Evolutionary conservation across 1,139 yeast species (phyloP), one percentile per base, ranked within the genome.

Genomic region (Protomyces inundatus): DNA sequence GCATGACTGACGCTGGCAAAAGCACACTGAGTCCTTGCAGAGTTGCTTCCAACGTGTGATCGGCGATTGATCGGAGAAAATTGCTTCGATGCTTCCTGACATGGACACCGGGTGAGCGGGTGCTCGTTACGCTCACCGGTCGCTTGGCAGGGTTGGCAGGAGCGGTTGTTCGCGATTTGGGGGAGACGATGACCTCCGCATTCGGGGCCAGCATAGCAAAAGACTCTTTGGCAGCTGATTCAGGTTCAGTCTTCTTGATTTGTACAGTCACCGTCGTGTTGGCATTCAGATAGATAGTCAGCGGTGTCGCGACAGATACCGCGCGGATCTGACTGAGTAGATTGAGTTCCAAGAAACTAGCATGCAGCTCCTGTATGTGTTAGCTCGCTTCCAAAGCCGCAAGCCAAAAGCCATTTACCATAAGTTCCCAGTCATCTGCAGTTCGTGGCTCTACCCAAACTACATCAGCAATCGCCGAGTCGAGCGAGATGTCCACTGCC

Each of bases 131-230:
- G 14, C 56, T 52, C 45, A 9, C 34, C 16, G 58, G 16, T 23
- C 32, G 14, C 42, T 39, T 37, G 32, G 33, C 0, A 3, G 58
- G n/a, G 9, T 34, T 61, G 14, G 50, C 32, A 10, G 76, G 79
- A 14, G 66, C 68, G 55, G 75, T 76, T 69, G 77, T 77, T 68
- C 84, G 75, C 34, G 81, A 80, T 72, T 87, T 87, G 9, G 97
- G 97, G 2, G 96, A 90, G 62, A 93, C 85, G 55, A 89, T 84
- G 7, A 91, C 82, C 71, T 91, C 96, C 34, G 96, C 84, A 67
- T 84, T 83, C 1, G 89, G 87, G 0, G 86, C 81, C 7, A 93
- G 75, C 68, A 82, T 80, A 0, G 90, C 95, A 70, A 77, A 82
- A 59, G 66, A 55, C 54, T 72, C 71, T 7, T 58, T 73, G 67